Evolutionary conservation across 108 stramenopile genomes (phyloP).

Genomic region (Pinguiococcus pyrenoidosus): DNA sequence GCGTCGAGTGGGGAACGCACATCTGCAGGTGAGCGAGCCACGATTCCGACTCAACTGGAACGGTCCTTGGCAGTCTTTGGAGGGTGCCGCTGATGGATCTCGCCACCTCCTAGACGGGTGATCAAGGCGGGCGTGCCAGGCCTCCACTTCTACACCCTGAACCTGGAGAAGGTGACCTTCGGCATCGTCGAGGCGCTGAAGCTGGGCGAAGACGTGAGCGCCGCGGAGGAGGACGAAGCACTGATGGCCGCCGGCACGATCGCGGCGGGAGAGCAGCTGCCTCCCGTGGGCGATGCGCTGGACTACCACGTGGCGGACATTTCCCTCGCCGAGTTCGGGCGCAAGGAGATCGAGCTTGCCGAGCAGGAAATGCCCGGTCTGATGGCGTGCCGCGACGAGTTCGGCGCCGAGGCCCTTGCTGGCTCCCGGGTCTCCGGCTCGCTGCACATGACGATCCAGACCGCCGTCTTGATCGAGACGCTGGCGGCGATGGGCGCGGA

Average conservation of each 20-base stretch:
- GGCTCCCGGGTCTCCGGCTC: background rate
- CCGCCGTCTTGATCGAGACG: slow-evolving; percentile 2
- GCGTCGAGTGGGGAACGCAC: slow-evolving; percentile 78
- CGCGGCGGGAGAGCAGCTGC: too few relatives aligned
- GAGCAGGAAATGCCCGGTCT: slow-evolving; percentile 1
- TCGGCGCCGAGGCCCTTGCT: background rate
- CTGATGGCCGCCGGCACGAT: too few relatives aligned
- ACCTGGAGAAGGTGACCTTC: slow-evolving; percentile 82
- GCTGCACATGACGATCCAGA: slow-evolving; percentile 2
- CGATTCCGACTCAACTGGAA: too few relatives aligned
- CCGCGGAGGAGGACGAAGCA: too few relatives aligned
- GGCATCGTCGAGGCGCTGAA: slow-evolving; percentile 74
- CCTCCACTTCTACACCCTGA: slow-evolving; percentile 94
- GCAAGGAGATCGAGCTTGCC: background rate
- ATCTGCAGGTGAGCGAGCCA: slow-evolving; percentile 55
- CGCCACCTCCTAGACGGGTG: too few relatives aligned
- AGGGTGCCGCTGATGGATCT: too few relatives aligned
- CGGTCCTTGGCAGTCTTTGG: too few relatives aligned
- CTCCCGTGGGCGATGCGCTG: too few relatives aligned
- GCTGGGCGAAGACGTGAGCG: too few relatives aligned
- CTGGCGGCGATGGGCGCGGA: background rate
- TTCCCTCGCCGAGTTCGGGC: background rate
- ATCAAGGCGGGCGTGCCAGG: slow-evolving; percentile 54
- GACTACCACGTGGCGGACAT: background rate
- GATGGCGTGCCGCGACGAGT: background rate